phyloP scores from a whole-genome alignment of 1,139 yeast species.

The Geotrichum histeridarum region DNA sequence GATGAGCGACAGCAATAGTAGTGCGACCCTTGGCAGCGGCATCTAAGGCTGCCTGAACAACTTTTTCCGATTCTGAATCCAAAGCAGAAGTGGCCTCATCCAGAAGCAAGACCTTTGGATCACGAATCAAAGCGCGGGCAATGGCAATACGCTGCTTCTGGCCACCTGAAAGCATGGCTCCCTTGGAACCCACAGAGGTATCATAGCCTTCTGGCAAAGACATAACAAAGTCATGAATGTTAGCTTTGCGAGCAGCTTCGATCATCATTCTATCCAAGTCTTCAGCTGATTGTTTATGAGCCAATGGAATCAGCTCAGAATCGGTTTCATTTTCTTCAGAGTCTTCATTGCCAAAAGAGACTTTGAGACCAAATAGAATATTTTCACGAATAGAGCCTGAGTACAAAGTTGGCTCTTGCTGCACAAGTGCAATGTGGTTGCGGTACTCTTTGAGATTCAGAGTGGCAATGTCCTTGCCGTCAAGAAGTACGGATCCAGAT shows the following conservation, averaged over 20 bases:
- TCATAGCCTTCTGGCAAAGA: constrained; percentile 79
- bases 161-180: constrained; percentile 77
- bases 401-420: constrained; percentile 79
- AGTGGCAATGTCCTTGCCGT: constrained; percentile 64
- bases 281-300: constrained; percentile 49
- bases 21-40: constrained; percentile 66
- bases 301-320: background rate
- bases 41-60: constrained; percentile 60
- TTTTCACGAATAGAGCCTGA: constrained; percentile 84
- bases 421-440: constrained; percentile 70
- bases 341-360: constrained; percentile 38
- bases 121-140: constrained; percentile 68
- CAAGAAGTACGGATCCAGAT: constrained; percentile 60
- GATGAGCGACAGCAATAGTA: constrained; percentile 84
- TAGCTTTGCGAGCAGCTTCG: constrained; percentile 68
- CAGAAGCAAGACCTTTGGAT: constrained; percentile 59
- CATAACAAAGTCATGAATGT: constrained; percentile 70
- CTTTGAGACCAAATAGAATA: constrained; percentile 60
- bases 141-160: constrained; percentile 75
- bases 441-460: constrained; percentile 69
- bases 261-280: constrained; percentile 43
- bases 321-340: constrained; percentile 4
- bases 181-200: constrained; percentile 77
- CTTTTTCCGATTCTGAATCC: constrained; percentile 76
- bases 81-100: constrained; percentile 82